Evolutionary conservation across 345 rosid genomes (phyloP).

Genomic region (Lepidium africanum): DNA sequence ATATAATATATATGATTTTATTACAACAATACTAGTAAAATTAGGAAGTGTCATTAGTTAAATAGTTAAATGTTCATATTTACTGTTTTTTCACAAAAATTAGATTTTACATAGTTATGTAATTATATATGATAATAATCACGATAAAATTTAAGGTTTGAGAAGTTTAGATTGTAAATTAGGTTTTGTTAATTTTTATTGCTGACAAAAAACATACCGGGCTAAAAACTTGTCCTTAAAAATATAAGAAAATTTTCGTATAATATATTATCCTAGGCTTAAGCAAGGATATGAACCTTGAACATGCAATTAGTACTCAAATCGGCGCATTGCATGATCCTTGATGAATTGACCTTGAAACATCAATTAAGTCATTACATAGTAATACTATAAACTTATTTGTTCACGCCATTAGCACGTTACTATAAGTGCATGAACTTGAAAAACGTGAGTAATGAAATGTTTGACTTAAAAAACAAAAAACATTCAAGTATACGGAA

Average conservation of each 20-base stretch:
- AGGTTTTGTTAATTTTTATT: no score
- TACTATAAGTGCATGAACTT: slow-evolving; percentile 24
- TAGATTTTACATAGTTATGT: no score
- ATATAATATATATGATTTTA: no score
- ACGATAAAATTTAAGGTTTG: no score
- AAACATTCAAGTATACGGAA: slow-evolving; percentile 9
- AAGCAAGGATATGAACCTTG: slow-evolving; percentile 7
- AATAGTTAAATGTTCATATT: no score
- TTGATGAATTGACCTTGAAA: background rate
- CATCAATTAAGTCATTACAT: background rate
- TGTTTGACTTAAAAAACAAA: slow-evolving; percentile 3
- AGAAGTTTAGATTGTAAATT: no score
- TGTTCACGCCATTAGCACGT: background rate
- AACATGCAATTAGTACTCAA: slow-evolving; percentile 10
- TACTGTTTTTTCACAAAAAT: no score
- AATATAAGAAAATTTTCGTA: background rate
- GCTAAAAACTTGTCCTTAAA: background rate
- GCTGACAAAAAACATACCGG: no score
- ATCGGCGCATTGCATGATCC: slow-evolving; percentile 2
- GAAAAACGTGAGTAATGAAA: slow-evolving; percentile 10
- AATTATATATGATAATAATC: no score
- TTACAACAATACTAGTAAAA: no score
- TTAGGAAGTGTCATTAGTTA: no score
- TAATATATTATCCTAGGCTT: background rate
- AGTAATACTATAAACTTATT: background rate